These are phyloP conservation scores for Penicillium chermesinum DNA, from an alignment of 495 filamentous ascomycete genomes.

Conservation along the genomic window DNA sequence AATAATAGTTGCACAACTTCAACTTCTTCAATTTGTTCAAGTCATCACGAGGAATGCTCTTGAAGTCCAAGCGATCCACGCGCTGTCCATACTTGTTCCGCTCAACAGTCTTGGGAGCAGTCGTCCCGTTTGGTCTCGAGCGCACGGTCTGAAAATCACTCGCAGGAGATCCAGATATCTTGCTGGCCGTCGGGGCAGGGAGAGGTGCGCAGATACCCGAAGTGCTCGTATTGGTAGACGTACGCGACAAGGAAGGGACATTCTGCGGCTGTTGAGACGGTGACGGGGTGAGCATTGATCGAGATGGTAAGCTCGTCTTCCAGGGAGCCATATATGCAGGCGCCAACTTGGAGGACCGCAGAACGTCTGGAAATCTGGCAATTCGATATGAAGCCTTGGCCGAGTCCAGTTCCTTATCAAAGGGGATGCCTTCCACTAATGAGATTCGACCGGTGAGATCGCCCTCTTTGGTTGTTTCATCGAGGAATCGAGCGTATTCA, in stretches of 20 bases:
- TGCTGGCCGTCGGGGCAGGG: constrained; percentile 28
- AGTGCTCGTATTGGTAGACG: constrained; percentile 38
- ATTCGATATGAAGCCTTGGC: constrained; percentile 52
- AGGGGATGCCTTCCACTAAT: constrained; percentile 68
- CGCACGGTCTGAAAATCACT: constrained; percentile 43
- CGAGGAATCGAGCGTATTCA: constrained; percentile 65
- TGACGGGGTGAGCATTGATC: constrained; percentile 35
- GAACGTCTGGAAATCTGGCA: constrained; percentile 58
- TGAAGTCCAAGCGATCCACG: constrained; percentile 53
- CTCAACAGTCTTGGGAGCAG: constrained; percentile 49
- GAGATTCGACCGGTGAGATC: constrained; percentile 56
- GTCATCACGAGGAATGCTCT: constrained; percentile 53
- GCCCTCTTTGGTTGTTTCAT: constrained; percentile 50
- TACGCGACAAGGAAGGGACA: constrained; percentile 30
- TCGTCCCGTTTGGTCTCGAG: constrained; percentile 47
- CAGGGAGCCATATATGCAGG: constrained; percentile 35
- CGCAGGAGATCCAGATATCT: constrained; percentile 24
- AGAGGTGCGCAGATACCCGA: constrained; percentile 33
- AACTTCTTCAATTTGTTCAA: constrained; percentile 58
- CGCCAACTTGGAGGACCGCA: constrained; percentile 59
- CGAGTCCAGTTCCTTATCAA: constrained; percentile 57
- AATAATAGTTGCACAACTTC: constrained; percentile 85
- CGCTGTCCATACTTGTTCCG: constrained; percentile 72
- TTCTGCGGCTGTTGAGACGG: constrained; percentile 36
- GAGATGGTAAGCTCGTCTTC: constrained; percentile 34